Conservation (phyloP, 1,284 basidiomycete species). For the Phlebopus sp. region DNA sequence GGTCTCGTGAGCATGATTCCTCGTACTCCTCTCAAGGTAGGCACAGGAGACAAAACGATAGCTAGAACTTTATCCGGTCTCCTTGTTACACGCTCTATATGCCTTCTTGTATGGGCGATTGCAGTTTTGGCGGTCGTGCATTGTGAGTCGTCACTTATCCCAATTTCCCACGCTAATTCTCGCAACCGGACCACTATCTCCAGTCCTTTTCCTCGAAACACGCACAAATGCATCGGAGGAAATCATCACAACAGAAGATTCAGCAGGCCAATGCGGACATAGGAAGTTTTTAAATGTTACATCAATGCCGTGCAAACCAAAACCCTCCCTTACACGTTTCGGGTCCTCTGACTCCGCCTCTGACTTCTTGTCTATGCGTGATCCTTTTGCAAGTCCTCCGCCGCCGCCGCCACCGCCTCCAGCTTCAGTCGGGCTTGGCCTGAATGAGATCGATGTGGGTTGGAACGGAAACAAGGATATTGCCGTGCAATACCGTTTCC, state of each 20-base stretch:
- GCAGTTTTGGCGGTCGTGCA: conserved; percentile 19
- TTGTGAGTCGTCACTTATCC: conserved; percentile 15
- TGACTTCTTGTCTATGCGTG: conserved; percentile 34
- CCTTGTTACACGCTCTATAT: conserved; percentile 19
- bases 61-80: conserved; percentile 6
- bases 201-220: conserved; percentile 23
- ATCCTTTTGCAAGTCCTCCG: conserved; percentile 29
- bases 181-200: background rate
- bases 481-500: conserved; percentile 30
- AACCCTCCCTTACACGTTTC: conserved; percentile 20
- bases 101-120: conserved; percentile 26
- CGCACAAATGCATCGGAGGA: conserved; percentile 8
- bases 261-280: background rate
- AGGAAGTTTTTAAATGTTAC: conserved; percentile 1
- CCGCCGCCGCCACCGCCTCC: conserved; percentile 32
- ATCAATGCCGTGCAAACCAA: conserved; percentile 10
- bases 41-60: background rate
- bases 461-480: conserved; percentile 25
- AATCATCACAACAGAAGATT: background rate
- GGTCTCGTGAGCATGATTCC: conserved; percentile 4
- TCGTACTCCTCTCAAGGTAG: background rate
- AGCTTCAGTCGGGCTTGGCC: conserved; percentile 24
- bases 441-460: conserved; percentile 29
- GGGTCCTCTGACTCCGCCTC: conserved; percentile 28
- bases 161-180: background rate